Base-by-base conservation (phyloP, 805 yeast species). In the Starmerella apicola region DNA sequence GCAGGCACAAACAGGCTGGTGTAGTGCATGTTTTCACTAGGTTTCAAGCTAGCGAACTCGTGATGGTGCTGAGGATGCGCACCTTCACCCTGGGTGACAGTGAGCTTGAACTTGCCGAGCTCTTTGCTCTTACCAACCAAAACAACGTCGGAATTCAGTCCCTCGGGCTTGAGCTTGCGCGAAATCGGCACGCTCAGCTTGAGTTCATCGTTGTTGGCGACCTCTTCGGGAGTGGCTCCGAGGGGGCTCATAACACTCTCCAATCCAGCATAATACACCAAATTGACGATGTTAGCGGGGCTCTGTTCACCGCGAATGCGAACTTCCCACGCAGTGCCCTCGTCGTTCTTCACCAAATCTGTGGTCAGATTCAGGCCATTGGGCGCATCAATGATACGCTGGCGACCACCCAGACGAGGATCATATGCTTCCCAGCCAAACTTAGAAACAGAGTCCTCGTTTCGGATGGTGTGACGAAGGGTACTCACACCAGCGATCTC, bases 391-490 rank as follows among this genome's bases (percentile, higher is more conserved):
- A 66, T 61, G 22, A 91, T 75, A 1, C 71, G 64, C 54, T 91
- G 88, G 44, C 71, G 65, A 0, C 98, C 98, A 19, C 98, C 98
- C 12, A 60, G 36, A 47, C 97, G 68, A 4, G 95, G 85, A 55
- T 91, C 97, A 57, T 80, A 91, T 27, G 67, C 63, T n/a, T 72
- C 67, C 95, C 96, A 91, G 20, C 86, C 83, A 50, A 81, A 88
- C 39, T 72, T 75, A 19, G 67, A 67, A 62, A 85, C 66, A 36
- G 75, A 70, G 52, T 85, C 88, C 27, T 64, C 64, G 50, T 77
- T 85, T 38, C 78, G 83, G 52, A 85, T 81, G 39, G 71, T 67
- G 58, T 85, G 95, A 50, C 95, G 73, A 19, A 79, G 58, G 18
- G 66, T 61, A 4, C 66, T 60, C 10, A 82, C 51, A 1, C 79